These are phyloP conservation scores for Paraphoma chrysanthemicola DNA, from an alignment of 2,329 filamentous ascomycete species.

Conservation along the genomic window DNA sequence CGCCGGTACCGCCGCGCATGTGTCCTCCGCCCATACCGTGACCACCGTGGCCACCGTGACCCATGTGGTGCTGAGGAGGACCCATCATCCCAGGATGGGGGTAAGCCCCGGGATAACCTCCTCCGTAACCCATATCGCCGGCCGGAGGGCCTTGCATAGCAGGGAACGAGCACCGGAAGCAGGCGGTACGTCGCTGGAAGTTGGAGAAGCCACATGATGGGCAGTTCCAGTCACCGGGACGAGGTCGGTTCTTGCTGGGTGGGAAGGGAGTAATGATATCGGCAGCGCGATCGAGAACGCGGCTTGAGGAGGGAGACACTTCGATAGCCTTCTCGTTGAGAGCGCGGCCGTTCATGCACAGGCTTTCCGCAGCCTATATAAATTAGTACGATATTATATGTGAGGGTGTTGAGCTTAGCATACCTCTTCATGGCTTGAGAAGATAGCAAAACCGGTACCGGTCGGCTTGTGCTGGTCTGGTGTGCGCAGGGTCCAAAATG, in stretches of 20 bases:
- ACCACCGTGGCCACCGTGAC: constrained; percentile 56
- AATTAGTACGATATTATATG: constrained; percentile 15
- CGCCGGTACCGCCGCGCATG: constrained; percentile 75
- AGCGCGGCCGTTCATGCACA: constrained; percentile 98
- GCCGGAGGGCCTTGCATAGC: constrained; percentile 79
- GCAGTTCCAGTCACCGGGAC: constrained; percentile 98
- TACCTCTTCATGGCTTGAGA: constrained; percentile 99
- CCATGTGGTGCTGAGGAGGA: constrained; percentile 71
- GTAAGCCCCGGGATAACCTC: constrained; percentile 49
- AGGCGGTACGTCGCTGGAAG: constrained; percentile 97
- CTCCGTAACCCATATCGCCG: constrained; percentile 70
- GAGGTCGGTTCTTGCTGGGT: constrained; percentile 96
- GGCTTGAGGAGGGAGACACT: constrained; percentile 95
- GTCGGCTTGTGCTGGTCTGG: constrained; percentile 99
- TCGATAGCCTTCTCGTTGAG: constrained; percentile 99
- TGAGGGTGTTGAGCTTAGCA: constrained; percentile 37
- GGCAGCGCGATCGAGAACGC: constrained; percentile 91
- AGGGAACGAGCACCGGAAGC: constrained; percentile 99
- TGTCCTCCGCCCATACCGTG: constrained; percentile 61
- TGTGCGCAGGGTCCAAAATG: constrained; percentile 97
- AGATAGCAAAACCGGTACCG: constrained; percentile 96
- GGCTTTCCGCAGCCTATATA: constrained; percentile 85
- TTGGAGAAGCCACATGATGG: constrained; percentile 99
- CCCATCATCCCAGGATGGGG: constrained; percentile 68
- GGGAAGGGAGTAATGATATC: constrained; percentile 98